Evolutionary conservation across 129 eudicot species (phyloP).

Genomic region (Flaveria ramosissima): DNA sequence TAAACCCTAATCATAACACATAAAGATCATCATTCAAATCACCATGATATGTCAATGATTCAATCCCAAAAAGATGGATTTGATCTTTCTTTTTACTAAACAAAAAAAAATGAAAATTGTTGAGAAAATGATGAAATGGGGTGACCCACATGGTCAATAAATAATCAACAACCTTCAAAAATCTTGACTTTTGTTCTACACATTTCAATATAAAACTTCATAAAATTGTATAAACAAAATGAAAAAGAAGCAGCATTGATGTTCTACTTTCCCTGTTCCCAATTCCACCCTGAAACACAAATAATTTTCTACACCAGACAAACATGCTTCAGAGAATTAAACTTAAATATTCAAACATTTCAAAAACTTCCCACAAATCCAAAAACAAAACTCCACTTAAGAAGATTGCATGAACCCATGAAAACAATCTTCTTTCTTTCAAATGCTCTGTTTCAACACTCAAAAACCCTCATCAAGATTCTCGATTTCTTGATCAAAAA

Average conservation of each 20-base stretch:
- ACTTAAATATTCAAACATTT: background rate
- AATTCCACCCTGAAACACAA: conserved; percentile 30
- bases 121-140: conserved; percentile 14
- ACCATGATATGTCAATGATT: conserved; percentile 33
- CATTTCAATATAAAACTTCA: conserved; percentile 15
- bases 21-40: conserved; percentile 31
- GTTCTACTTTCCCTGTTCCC: conserved; percentile 46
- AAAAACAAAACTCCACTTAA: conserved; percentile 8
- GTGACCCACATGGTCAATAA: conserved; percentile 45
- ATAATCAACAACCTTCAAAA: conserved; percentile 33
- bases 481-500: no score
- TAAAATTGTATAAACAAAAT: background rate
- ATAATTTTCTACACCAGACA: conserved; percentile 33
- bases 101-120: background rate
- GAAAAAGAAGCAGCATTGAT: conserved; percentile 40
- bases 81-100: conserved; percentile 14
- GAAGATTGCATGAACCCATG: conserved; percentile 21
- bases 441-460: conserved; percentile 15
- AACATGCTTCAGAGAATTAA: conserved; percentile 26
- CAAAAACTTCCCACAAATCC: conserved; percentile 8
- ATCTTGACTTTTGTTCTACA: conserved; percentile 39
- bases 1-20: conserved; percentile 26
- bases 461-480: no score
- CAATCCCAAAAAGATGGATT: conserved; percentile 23
- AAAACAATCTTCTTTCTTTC: background rate